Conservation (phyloP, 2,329 filamentous ascomycete genomes). For the Mollisiaceae sp. region DNA sequence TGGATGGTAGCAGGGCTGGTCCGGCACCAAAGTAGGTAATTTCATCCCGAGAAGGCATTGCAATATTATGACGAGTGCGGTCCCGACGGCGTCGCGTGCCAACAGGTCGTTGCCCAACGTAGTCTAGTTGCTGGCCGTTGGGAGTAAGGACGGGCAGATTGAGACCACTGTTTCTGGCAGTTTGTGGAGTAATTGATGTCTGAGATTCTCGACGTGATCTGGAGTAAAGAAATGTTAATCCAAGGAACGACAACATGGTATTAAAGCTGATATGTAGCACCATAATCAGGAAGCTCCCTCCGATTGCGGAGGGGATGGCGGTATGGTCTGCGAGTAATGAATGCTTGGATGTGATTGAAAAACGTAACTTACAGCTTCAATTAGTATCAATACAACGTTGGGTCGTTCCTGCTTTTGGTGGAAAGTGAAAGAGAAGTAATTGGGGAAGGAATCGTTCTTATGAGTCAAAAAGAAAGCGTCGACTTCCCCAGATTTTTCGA, state of each 20-base stretch:
- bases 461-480: conserved; percentile 12
- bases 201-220: not conserved
- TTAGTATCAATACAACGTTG: not conserved
- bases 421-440: not conserved
- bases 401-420: not conserved
- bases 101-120: not conserved
- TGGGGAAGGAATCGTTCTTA: not conserved
- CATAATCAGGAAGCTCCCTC: not conserved
- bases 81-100: not conserved
- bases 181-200: too few species aligned
- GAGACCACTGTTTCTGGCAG: too few species aligned
- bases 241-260: not conserved
- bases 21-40: conserved; percentile 49
- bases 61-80: not conserved
- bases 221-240: not conserved
- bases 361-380: conserved; percentile 18
- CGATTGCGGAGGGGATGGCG: conserved; percentile 14
- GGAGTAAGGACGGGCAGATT: too few species aligned
- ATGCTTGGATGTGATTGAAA: not conserved
- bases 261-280: not conserved
- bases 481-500: conserved; percentile 21
- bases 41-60: conserved; percentile 16
- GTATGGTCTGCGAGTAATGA: not conserved
- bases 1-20: conserved; percentile 82
- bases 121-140: not conserved